Percentiles rank a stretch among this genome's conserved stretches.
Evolutionary conservation across 371 early-diverging fungal genomes (phyloP).

Genomic region (Mucor ambiguus): DNA sequence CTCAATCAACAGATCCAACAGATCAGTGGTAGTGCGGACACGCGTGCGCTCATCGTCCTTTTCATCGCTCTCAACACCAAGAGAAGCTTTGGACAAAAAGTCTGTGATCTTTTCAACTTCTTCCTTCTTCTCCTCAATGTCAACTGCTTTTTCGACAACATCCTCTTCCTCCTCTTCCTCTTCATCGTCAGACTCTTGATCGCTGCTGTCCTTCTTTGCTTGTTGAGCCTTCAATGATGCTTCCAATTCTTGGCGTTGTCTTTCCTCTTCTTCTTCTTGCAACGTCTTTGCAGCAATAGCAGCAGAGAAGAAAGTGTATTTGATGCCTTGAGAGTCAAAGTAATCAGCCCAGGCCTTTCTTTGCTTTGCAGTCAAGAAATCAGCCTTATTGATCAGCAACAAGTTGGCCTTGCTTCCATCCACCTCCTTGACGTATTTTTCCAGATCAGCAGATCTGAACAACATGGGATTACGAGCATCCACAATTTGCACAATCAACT

Average conservation of each 20-base stretch:
- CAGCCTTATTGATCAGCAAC: conserved; percentile 97
- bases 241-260: conserved; percentile 42
- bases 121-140: conserved; percentile 26
- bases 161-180: conserved; percentile 27
- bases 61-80: conserved; percentile 20
- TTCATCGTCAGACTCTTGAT: conserved; percentile 19
- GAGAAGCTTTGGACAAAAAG: conserved; percentile 15
- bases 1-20: conserved; percentile 47
- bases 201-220: conserved; percentile 21
- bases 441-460: conserved; percentile 94
- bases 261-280: conserved; percentile 52
- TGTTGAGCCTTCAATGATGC: conserved; percentile 28
- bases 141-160: conserved; percentile 25
- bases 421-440: conserved; percentile 89
- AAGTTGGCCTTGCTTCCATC: conserved; percentile 82
- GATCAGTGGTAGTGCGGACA: conserved; percentile 48
- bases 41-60: conserved; percentile 48
- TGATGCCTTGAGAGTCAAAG: conserved; percentile 79
- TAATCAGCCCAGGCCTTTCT: conserved; percentile 87
- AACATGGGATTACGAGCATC: conserved; percentile 98
- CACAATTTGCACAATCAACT: conserved; percentile 98
- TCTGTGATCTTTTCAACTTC: conserved; percentile 36
- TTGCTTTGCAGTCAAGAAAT: conserved; percentile 81
- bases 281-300: conserved; percentile 58
- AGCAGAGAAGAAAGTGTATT: conserved; percentile 93